Evolutionary conservation across 1,284 basidiomycete species (phyloP).

Genomic region (Apiotrichum gracile): DNA sequence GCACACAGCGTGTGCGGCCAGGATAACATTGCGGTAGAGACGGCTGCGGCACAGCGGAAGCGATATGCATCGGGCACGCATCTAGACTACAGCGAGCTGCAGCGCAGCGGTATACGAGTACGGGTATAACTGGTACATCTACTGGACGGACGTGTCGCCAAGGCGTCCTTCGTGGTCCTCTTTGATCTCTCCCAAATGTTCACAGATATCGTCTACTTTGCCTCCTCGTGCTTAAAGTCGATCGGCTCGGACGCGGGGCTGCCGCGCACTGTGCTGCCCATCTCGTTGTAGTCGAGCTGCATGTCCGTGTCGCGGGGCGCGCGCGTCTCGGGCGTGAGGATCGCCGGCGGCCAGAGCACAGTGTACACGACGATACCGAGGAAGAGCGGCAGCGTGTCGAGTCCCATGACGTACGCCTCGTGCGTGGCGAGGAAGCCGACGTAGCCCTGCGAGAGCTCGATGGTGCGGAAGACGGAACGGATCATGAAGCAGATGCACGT

Average conservation of each 20-base stretch:
- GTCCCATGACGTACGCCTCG: constrained; percentile 59
- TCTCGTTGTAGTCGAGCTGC: background rate
- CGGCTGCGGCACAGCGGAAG: too few relatives aligned
- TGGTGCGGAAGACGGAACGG: constrained; percentile 61
- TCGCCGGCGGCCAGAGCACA: constrained; percentile 28
- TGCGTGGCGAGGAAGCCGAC: constrained; percentile 58
- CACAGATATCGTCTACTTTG: too few relatives aligned
- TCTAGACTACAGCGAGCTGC: too few relatives aligned
- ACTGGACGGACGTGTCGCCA: too few relatives aligned
- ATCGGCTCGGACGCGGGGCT: background rate
- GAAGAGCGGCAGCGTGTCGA: constrained; percentile 57
- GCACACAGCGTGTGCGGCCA: too few relatives aligned
- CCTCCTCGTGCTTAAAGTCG: background rate
- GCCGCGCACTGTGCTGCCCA: background rate
- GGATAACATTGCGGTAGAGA: too few relatives aligned
- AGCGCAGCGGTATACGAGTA: too few relatives aligned
- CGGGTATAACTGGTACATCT: too few relatives aligned
- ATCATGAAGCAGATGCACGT: constrained; percentile 53
- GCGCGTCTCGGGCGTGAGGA: constrained; percentile 8
- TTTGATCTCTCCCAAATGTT: too few relatives aligned
- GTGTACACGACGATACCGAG: constrained; percentile 52
- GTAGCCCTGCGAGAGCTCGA: constrained; percentile 62
- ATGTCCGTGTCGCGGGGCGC: background rate
- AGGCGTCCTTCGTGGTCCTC: too few relatives aligned
- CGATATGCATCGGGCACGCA: too few relatives aligned